Percentiles rank a stretch among this genome's conserved stretches.
Evolutionary conservation across 129 eudicot species (phyloP).

Genomic region (Helichrysum umbraculigerum): DNA sequence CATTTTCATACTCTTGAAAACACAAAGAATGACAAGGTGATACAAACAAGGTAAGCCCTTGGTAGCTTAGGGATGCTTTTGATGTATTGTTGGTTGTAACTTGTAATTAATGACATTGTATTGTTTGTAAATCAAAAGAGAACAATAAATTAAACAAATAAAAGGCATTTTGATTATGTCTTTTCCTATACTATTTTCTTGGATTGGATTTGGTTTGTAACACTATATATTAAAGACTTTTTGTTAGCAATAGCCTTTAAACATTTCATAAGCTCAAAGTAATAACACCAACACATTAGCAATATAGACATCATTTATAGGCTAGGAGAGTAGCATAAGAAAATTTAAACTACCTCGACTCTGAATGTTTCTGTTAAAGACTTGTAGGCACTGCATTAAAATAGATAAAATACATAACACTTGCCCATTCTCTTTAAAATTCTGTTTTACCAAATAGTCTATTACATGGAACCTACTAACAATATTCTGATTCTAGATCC

Average conservation of each 20-base stretch:
- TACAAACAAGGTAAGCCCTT: not conserved
- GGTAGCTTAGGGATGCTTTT: conserved; percentile 4
- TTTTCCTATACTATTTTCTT: too few relatives aligned
- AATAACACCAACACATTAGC: not conserved
- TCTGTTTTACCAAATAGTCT: conserved; percentile 16
- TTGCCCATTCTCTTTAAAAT: conserved; percentile 18
- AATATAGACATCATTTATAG: not conserved
- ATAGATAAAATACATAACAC: not conserved
- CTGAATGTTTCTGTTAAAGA: not conserved
- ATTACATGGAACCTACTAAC: conserved; percentile 21
- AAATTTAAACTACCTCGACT: not conserved
- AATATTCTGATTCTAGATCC: conserved; percentile 5
- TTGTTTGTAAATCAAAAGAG: conserved; percentile 12
- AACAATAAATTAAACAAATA: conserved; percentile 20
- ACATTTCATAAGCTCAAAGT: not conserved
- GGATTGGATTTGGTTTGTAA: not conserved
- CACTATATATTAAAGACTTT: not conserved
- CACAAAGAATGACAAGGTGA: conserved; percentile 3
- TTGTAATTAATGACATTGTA: conserved; percentile 7
- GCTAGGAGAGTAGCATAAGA: not conserved
- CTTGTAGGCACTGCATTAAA: not conserved
- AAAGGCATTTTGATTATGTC: not conserved
- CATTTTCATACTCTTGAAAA: conserved; percentile 1
- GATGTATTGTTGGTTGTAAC: conserved; percentile 7
- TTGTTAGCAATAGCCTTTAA: not conserved